A percentile compares a stretch with the other conserved stretches of the same genome.
Conservation (phyloP, 768 basidiomycete species). For the Podaxis sp. region DNA sequence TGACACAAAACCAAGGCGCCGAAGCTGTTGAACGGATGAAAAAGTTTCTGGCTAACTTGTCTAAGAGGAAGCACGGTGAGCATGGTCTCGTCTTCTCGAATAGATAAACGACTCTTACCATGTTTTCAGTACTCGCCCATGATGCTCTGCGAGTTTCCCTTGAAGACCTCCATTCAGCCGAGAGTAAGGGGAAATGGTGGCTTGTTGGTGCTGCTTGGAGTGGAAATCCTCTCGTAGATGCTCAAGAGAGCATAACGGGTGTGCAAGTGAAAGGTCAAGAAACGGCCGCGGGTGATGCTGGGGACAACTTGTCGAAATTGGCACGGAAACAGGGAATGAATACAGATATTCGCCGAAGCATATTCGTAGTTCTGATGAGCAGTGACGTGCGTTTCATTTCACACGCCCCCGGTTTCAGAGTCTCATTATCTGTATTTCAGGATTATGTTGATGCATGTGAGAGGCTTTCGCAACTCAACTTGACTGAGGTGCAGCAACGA, state of each 20-base stretch:
- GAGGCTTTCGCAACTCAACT: slow-evolving; percentile 74
- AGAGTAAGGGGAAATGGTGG: slow-evolving; percentile 97
- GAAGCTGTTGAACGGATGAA: slow-evolving; percentile 85
- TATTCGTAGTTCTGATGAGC: slow-evolving; percentile 94
- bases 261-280: slow-evolving; percentile 20
- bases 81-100: neutral
- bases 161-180: slow-evolving; percentile 77
- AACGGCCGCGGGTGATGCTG: slow-evolving; percentile 22
- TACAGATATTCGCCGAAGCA: slow-evolving; percentile 86
- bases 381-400: slow-evolving; percentile 63
- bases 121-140: slow-evolving; percentile 60
- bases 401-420: neutral
- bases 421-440: slow-evolving; percentile 32
- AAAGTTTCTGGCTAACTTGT: slow-evolving; percentile 73
- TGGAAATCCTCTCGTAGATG: slow-evolving; percentile 85
- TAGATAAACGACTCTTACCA: neutral
- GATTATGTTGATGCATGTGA: slow-evolving; percentile 97
- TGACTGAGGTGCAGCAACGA: slow-evolving; percentile 88
- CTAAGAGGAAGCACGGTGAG: slow-evolving; percentile 73
- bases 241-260: slow-evolving; percentile 29
- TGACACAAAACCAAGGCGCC: slow-evolving; percentile 61
- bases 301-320: slow-evolving; percentile 59
- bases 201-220: slow-evolving; percentile 95
- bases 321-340: slow-evolving; percentile 98
- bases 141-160: slow-evolving; percentile 86